Base-by-base conservation (phyloP, 352 stramenopile species). In the Globisporangium cylindrosporum region DNA sequence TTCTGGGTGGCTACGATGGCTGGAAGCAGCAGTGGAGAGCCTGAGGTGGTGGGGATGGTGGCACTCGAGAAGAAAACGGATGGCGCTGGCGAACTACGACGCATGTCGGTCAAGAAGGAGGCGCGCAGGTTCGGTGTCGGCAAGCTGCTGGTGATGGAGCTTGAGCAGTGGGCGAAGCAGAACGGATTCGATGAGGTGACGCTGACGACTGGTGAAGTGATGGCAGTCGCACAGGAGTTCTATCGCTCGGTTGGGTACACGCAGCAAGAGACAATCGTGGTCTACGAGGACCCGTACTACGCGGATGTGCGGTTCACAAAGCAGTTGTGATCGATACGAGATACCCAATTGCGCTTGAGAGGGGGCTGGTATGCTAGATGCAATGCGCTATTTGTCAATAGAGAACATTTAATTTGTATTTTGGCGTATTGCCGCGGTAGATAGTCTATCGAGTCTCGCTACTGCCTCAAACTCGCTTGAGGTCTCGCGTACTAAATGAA, bases 51-150 rank as follows among this genome's bases (percentile, higher is more conserved):
- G 6, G 73, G 64, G 15, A 76, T 76, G 61, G 67, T 76, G 9
- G 73, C 49, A 1, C 53, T 76, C 48, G 62, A 77, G 29, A 63
- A 58, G 53, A 79, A 72, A n/a, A 9, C 1, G 2, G 10, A 67
- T 5, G 27, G 54, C 41, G 29, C 59, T 12, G 70, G 70, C 29
- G 73, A 79, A 62, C 62, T 79, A 56, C 73, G 81, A 1, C 76
- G 81, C 57, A 73, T 89, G 75, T 86, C 79, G 1, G 79, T 87
- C 32, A 72, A 76, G 62, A n/a, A 60, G 29, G 72, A 70, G 12
- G 69, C 71, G 20, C 75, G 73, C 9, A 75, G 78, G 14, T 73
- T 69, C 22, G 77, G 79, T 25, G 53, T 89, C 18, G 79, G 72
- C 0, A 73, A 71, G 10, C 51, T 72, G 15, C 70, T 89, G 7